Evolutionary conservation across 2,329 filamentous ascomycete species (phyloP), one percentile per base, ranked within the genome.

Genomic region (Aspergillus puulaauensis): DNA sequence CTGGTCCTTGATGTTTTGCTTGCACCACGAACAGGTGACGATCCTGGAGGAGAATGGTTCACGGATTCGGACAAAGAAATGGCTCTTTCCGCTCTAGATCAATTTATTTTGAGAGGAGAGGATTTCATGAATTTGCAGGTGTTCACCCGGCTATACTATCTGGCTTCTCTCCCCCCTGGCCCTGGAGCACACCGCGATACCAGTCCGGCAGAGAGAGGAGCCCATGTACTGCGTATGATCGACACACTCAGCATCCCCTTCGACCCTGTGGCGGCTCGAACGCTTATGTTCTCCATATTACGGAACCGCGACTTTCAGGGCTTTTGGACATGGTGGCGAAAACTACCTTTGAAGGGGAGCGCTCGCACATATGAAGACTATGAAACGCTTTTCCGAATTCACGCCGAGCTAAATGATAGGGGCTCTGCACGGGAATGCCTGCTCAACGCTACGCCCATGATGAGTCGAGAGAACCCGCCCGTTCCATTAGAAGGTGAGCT

Each of bases 241-340:
- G 65, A 66, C 31, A 66, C 62, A 14, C 61, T 70, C 4, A 57
- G 71, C 17, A 52, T 72, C 23, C 60, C 66, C 21, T 73, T 75
- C 52, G 63, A 72, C 17, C 60, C 67, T 9, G 55, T 63, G 4
- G 58, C 72, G 15, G 69, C 68, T 11, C 68, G 69, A 37, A 57
- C 53, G 14, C 65, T 77, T 6, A 72, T 75, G 64, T 57, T 68
- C 5, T 64, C 70, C 4, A 62, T 69, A 21, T 73, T 82, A 5
- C 61, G 64, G 19, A 77, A 77, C 58, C 66, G 69, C 17, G 74
- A 85, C 62, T 87, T 84, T 79, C 69, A 79, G 15, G 75, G 76
- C 6, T 85, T 90, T 65, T 89, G 85, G 86, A 77, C 83, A 19
- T 67, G 80, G 9, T 90, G 87, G 79, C 80, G 80, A 54, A 77